Evolutionary conservation across 306 rosid genomes (phyloP).

Genomic region (Ochetophila trinervis): DNA sequence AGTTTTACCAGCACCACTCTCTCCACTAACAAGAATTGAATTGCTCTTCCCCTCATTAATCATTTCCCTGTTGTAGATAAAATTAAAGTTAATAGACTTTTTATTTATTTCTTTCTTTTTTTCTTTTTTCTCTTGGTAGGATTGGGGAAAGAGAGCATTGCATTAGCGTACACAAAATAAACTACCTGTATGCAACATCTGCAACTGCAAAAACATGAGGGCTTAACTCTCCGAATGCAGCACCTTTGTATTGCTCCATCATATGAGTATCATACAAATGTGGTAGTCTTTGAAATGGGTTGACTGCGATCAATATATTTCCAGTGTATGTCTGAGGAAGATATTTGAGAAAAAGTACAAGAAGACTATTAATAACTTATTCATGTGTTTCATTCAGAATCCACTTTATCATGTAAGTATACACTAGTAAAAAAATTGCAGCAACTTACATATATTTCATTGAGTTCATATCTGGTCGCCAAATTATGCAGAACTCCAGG

Average conservation of each 20-base stretch:
- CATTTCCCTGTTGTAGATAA: constrained; percentile 70
- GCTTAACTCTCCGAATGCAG: constrained; percentile 93
- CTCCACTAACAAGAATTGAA: constrained; percentile 98
- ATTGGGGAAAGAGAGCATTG: not conserved
- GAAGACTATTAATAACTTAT: constrained; percentile 23
- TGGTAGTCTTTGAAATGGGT: constrained; percentile 97
- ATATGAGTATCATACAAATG: constrained; percentile 94
- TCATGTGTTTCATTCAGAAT: constrained; percentile 17
- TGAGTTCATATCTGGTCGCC: constrained; percentile 96
- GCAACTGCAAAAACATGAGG: constrained; percentile 99
- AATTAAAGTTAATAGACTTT: constrained; percentile 14
- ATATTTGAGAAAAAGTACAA: constrained; percentile 30
- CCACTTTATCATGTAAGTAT: constrained; percentile 13
- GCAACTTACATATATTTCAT: constrained; percentile 89
- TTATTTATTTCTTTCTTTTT: no score
- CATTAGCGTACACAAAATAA: not conserved
- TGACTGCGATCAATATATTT: constrained; percentile 93
- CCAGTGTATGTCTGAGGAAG: constrained; percentile 93
- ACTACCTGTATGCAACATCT: constrained; percentile 96
- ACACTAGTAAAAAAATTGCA: constrained; percentile 6
- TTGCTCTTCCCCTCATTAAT: constrained; percentile 98
- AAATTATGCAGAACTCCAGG: constrained; percentile 97
- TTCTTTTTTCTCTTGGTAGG: no score
- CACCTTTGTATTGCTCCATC: constrained; percentile 99
- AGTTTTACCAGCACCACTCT: constrained; percentile 99